A percentile compares a stretch with the other conserved stretches of the same genome.
phyloP scores from a whole-genome alignment of 202 grass and related monocot genomes.

The Carex sylvatica region DNA sequence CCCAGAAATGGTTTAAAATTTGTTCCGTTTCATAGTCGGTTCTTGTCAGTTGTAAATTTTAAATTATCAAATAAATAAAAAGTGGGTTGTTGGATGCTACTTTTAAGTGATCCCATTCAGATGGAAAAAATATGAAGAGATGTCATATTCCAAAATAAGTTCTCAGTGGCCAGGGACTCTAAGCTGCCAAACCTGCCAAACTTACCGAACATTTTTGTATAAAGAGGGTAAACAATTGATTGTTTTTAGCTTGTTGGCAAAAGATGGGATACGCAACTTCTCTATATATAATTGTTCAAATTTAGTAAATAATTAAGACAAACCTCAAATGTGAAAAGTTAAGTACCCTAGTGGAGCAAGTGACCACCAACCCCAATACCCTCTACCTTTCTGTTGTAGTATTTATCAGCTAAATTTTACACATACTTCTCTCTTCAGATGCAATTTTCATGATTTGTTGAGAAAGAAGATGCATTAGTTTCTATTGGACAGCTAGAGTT shows the following conservation, averaged over 20 bases:
- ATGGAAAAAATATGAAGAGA: not conserved
- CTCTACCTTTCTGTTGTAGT: not conserved
- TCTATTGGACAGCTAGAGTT: not conserved
- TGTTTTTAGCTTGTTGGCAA: constrained; percentile 1
- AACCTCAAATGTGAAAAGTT: not conserved
- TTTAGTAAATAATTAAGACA: not conserved
- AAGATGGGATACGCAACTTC: not conserved
- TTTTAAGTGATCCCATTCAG: not conserved
- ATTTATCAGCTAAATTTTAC: constrained; percentile 1
- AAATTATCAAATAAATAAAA: not conserved
- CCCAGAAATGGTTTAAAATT: not conserved
- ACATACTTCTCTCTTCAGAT: not conserved
- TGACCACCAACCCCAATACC: not conserved
- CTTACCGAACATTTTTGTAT: not conserved
- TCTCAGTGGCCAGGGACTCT: not conserved
- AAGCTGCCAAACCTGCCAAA: constrained; percentile 5
- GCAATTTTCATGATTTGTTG: not conserved
- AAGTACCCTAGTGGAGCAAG: not conserved
- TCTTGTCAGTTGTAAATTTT: not conserved
- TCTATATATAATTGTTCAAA: not conserved
- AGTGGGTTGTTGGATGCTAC: not conserved
- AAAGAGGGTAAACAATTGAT: not conserved
- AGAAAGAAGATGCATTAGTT: not conserved
- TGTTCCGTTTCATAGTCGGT: not conserved
- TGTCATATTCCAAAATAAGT: constrained; percentile 4